Evolutionary conservation across 805 yeast species (phyloP), one percentile per base, ranked within the genome.

Genomic region (Kuraishia capsulata): DNA sequence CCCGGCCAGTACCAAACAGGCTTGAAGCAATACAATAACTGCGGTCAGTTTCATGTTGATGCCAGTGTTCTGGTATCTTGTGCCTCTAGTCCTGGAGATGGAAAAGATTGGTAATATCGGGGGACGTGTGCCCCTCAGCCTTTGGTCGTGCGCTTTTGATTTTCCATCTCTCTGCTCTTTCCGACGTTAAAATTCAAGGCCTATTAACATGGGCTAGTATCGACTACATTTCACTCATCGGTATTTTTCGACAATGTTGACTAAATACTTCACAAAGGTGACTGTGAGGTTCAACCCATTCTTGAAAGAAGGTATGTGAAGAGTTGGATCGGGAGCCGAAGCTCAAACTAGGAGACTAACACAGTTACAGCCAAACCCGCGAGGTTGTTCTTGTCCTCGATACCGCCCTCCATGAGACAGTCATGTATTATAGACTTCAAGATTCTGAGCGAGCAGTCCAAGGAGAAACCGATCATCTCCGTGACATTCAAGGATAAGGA

Each of bases 401-500:
- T 89, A 32, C 97, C 97, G 9, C 87, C 92, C 5, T 65, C 77
- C 23, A 65, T 78, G 50, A 79, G 81, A 50, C 66, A 71, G 30
- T 54, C 69, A 6, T 77, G 89, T 39, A 57, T 67, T n/a, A 63
- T 89, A 2, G 78, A 80, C 44, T 73, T 73, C 49, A 78, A 81
- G 51, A 70, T 87, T 20, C 64, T 88, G 34, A 64, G 68, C 3
- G 50, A 57, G 4, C 36, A 44, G n/a, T 62, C 79, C 0, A 60
- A 53, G 8, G 73, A 67, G 16, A 51, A 57, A 34, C 88, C 95
- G 13, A 49, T 67, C n/a, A 73, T 89, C 16, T 68, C 77, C 44
- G 95, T 89, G 19, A 76, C 81, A 1, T 89, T 75, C 63, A 79
- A 83, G 57, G 97, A 89, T 57, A 90, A 89, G 51, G 72, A 76